A percentile compares a stretch with the other conserved stretches of the same genome.
Evolutionary conservation across 2,329 filamentous ascomycete genomes (phyloP).

Genomic region (Westerdykella ornata): DNA sequence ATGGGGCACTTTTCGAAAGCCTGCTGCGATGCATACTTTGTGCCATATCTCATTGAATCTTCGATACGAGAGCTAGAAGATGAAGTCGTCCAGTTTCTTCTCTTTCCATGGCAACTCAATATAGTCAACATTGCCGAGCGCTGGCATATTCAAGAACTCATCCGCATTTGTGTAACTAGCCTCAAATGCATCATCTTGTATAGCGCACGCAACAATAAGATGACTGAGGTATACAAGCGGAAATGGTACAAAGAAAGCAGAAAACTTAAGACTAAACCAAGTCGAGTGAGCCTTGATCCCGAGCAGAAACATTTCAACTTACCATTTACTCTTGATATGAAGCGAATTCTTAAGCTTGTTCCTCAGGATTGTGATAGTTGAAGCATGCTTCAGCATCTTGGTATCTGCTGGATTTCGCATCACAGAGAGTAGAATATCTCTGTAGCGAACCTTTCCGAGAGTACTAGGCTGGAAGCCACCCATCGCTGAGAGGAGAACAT

Average conservation of each 20-base stretch:
- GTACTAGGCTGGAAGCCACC: background rate
- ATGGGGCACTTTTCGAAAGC: too few relatives aligned
- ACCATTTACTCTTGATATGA: background rate
- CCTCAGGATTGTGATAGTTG: background rate
- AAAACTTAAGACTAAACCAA: background rate
- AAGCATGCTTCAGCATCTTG: background rate
- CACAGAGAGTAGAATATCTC: background rate
- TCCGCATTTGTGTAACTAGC: too few relatives aligned
- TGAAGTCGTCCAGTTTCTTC: too few relatives aligned
- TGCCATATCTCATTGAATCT: too few relatives aligned
- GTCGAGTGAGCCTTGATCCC: background rate
- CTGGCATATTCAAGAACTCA: too few relatives aligned
- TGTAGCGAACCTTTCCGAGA: background rate
- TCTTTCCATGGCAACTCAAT: too few relatives aligned
- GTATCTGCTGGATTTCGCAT: background rate
- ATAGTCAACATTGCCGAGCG: too few relatives aligned
- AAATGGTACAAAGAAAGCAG: background rate
- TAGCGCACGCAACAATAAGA: too few relatives aligned
- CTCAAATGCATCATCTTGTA: too few relatives aligned
- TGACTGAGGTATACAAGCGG: background rate
- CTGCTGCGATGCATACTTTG: too few relatives aligned
- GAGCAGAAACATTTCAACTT: background rate
- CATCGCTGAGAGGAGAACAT: background rate
- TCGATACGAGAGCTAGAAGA: too few relatives aligned
- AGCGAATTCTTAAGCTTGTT: background rate